phyloP scores from a whole-genome alignment of 23 red algal genomes.

The Gracilariopsis chorda region DNA sequence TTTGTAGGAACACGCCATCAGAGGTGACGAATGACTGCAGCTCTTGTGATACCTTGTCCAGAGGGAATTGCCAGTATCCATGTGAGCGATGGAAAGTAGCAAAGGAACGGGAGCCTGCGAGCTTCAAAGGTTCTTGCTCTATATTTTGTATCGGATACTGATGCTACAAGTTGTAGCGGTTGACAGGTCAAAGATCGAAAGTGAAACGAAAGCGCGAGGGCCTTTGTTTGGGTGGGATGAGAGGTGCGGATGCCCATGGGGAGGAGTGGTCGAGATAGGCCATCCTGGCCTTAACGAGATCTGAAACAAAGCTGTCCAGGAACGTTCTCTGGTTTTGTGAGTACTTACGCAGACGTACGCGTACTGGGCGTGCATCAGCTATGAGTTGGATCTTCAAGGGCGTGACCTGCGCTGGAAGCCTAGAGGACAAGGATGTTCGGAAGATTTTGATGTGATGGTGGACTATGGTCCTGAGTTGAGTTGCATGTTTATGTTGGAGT shows the following conservation, averaged over 20 bases:
- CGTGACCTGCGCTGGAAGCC: neutral
- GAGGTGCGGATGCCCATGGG: conserved; percentile 11
- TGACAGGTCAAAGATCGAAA: neutral
- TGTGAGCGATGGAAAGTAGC: neutral
- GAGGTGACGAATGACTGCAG: conserved; percentile 25
- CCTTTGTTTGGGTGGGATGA: neutral
- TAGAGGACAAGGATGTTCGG: neutral
- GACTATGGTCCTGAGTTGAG: neutral
- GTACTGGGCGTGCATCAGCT: neutral
- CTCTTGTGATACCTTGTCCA: neutral
- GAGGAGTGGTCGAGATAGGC: neutral
- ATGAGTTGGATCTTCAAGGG: neutral
- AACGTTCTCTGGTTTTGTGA: conserved; percentile 3
- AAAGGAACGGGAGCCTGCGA: conserved; percentile 2
- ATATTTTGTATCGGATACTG: conserved; percentile 26
- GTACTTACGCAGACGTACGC: conserved; percentile 1
- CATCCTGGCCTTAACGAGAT: neutral
- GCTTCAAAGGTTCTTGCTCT: conserved; percentile 3
- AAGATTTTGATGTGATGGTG: neutral
- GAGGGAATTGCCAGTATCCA: conserved; percentile 24
- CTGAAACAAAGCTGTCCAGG: neutral
- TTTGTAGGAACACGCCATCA: neutral
- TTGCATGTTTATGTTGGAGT: neutral
- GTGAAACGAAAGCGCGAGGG: neutral
- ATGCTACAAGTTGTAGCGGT: neutral